A percentile compares a stretch with the other conserved stretches of the same genome.
phyloP scores from a whole-genome alignment of 73 alveolate species.

The Blepharisma stoltei region DNA sequence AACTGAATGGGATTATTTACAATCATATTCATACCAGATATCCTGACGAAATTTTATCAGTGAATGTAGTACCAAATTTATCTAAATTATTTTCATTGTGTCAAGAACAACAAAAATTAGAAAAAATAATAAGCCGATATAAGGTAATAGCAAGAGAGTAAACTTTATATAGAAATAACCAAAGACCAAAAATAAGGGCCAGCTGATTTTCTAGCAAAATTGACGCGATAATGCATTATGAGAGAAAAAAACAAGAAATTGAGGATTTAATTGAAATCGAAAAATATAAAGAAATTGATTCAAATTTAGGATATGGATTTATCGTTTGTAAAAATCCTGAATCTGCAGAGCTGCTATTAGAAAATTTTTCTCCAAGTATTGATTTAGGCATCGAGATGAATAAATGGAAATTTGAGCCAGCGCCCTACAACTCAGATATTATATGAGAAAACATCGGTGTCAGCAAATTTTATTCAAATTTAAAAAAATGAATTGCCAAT shows the following conservation, averaged over 20 bases:
- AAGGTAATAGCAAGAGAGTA: not conserved
- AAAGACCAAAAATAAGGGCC: not conserved
- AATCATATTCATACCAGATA: not conserved
- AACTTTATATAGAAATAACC: not conserved
- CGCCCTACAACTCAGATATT: not conserved
- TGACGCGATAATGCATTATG: not conserved
- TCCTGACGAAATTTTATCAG: not conserved
- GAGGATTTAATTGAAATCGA: not conserved
- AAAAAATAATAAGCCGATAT: not conserved
- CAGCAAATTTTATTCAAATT: not conserved
- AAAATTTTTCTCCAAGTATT: not conserved
- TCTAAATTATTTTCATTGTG: too few relatives aligned
- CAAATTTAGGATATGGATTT: slow-evolving; percentile 10
- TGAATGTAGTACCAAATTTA: too few relatives aligned
- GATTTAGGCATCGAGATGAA: not conserved
- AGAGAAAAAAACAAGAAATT: not conserved
- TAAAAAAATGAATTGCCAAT: not conserved
- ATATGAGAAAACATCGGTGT: slow-evolving; percentile 10
- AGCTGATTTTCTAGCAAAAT: not conserved
- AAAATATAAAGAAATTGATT: not conserved
- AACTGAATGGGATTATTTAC: not conserved
- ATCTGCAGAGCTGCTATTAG: not conserved
- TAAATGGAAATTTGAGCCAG: not conserved
- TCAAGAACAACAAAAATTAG: too few relatives aligned
- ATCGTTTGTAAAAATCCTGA: not conserved